Percentiles rank a stretch among this genome's conserved stretches.
phyloP scores from a whole-genome alignment of 495 filamentous ascomycete genomes.

The Penicillium goetzii region DNA sequence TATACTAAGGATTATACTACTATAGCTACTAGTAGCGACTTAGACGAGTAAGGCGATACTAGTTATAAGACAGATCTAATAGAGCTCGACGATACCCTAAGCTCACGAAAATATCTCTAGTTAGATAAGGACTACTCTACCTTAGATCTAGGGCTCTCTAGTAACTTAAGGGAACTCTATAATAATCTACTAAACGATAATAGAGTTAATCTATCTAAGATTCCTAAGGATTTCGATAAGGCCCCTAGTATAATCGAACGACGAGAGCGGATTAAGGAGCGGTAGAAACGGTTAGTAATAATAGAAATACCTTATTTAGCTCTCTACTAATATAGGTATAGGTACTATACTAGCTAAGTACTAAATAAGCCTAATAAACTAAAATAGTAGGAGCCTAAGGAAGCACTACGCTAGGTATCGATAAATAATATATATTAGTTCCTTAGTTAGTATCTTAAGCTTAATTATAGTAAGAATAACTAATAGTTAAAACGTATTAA shows the following conservation, averaged over 20 bases:
- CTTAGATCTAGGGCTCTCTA: not conserved
- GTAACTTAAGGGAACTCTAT: not conserved
- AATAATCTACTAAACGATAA: not conserved
- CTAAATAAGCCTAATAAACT: not conserved
- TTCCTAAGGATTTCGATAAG: not conserved
- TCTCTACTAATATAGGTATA: not conserved
- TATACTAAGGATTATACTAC: not conserved
- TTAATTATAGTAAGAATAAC: not conserved
- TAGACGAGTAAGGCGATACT: not conserved
- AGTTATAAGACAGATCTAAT: not conserved
- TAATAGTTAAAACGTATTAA: not conserved
- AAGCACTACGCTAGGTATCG: not conserved
- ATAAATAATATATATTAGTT: not conserved
- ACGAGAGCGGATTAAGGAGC: not conserved
- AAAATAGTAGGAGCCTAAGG: not conserved
- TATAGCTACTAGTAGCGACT: not conserved
- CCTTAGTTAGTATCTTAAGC: not conserved
- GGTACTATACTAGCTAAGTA: not conserved
- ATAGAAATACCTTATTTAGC: not conserved
- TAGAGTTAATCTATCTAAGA: not conserved
- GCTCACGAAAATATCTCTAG: not conserved
- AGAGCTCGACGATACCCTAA: not conserved
- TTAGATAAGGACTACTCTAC: not conserved
- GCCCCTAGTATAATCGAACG: not conserved
- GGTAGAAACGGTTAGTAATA: not conserved